phyloP scores from a whole-genome alignment of 768 basidiomycete genomes.

The Plicaturopsis crispa region DNA sequence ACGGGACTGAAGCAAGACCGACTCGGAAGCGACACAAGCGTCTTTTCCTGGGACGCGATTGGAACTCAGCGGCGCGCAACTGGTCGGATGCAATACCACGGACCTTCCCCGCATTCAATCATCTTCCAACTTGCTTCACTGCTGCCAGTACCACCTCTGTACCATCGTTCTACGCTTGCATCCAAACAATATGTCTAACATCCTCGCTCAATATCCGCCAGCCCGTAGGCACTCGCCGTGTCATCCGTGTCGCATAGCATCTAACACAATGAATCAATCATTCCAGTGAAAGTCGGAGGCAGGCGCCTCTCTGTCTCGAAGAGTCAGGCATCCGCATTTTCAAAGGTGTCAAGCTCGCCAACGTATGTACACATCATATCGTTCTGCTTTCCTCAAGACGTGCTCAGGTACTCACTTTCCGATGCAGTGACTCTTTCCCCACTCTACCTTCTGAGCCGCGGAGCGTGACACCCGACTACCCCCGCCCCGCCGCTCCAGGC shows the following conservation, averaged over 20 bases:
- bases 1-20: too few relatives aligned
- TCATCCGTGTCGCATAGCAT: too few relatives aligned
- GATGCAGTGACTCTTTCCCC: too few relatives aligned
- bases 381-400: too few relatives aligned
- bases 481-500: constrained; percentile 39
- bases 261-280: too few relatives aligned
- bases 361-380: not conserved
- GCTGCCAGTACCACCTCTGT: not conserved
- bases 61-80: too few relatives aligned
- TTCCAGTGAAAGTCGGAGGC: constrained; percentile 37
- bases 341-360: constrained; percentile 19
- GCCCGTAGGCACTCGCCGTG: constrained; percentile 29
- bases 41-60: too few relatives aligned
- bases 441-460: constrained; percentile 14
- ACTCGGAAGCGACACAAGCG: too few relatives aligned
- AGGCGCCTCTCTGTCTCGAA: constrained; percentile 41
- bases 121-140: too few relatives aligned
- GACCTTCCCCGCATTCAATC: not conserved
- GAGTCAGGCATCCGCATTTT: constrained; percentile 17
- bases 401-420: too few relatives aligned
- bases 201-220: constrained; percentile 33
- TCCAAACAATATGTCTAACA: constrained; percentile 20
- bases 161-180: constrained; percentile 2
- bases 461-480: constrained; percentile 46
- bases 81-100: too few relatives aligned